phyloP scores from a whole-genome alignment of 2,329 filamentous ascomycete species.

The Aspergillus terreus region DNA sequence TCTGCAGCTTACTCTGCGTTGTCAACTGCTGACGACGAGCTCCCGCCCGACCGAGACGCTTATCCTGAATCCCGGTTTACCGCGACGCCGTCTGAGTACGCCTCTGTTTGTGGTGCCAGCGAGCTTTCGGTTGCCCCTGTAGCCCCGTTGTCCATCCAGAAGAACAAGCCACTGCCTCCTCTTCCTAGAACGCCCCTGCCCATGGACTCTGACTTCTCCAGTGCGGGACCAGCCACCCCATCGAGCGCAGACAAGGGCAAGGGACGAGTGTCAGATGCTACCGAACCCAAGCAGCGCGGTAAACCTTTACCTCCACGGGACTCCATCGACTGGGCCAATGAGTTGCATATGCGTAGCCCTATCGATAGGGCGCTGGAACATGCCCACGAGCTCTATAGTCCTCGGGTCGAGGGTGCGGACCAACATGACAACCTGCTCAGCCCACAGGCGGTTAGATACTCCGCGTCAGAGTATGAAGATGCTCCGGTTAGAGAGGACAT shows the following conservation, averaged over 20 bases:
- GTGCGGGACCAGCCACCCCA: too few relatives aligned
- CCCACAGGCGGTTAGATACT: background rate
- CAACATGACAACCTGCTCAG: constrained; percentile 4
- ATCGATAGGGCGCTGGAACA: background rate
- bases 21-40: too few relatives aligned
- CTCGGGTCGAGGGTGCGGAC: background rate
- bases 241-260: background rate
- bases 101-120: too few relatives aligned
- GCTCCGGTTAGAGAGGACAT: background rate
- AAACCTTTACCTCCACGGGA: background rate
- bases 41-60: background rate
- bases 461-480: constrained; percentile 7
- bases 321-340: constrained; percentile 3
- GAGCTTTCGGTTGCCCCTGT: too few relatives aligned
- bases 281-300: background rate
- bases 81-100: too few relatives aligned
- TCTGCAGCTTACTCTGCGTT: background rate
- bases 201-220: background rate
- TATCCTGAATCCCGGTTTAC: background rate
- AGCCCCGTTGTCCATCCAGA: background rate
- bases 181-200: background rate
- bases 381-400: background rate
- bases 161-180: background rate
- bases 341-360: background rate
- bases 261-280: background rate